Conservation (phyloP, 768 basidiomycete species). For the Tephrocybe sp. region DNA sequence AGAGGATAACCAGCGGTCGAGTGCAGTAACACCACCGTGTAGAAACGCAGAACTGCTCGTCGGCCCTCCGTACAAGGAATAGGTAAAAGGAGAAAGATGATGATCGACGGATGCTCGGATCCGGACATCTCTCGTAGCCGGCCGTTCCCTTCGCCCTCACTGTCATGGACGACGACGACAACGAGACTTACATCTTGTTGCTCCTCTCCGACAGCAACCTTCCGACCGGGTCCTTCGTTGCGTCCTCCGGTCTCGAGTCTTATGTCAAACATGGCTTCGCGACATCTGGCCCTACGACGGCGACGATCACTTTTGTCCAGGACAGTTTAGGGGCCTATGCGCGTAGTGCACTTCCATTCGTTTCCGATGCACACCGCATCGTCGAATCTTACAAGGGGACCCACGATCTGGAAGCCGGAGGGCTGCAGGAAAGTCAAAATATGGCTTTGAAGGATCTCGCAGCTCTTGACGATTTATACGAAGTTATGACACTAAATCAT, state of each 20-base stretch:
- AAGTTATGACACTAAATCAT: slow-evolving; percentile 87
- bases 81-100: slow-evolving; percentile 4
- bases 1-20: not conserved
- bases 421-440: slow-evolving; percentile 16
- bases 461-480: slow-evolving; percentile 74
- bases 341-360: slow-evolving; percentile 73
- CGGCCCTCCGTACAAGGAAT: slow-evolving; percentile 4
- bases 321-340: slow-evolving; percentile 81
- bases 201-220: slow-evolving; percentile 90
- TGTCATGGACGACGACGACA: slow-evolving; percentile 35
- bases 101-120: slow-evolving; percentile 8
- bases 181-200: slow-evolving; percentile 70
- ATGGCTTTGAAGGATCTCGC: slow-evolving; percentile 42
- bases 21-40: slow-evolving; percentile 24
- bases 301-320: slow-evolving; percentile 60
- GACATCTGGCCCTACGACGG: slow-evolving; percentile 23
- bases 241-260: slow-evolving; percentile 91
- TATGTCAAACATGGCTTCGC: slow-evolving; percentile 84
- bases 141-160: slow-evolving; percentile 6
- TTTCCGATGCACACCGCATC: slow-evolving; percentile 65
- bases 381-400: slow-evolving; percentile 26
- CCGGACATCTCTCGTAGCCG: not conserved
- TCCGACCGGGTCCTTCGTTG: slow-evolving; percentile 96
- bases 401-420: slow-evolving; percentile 1
- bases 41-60: slow-evolving; percentile 3